Percentiles rank a stretch among this genome's conserved stretches.
Conservation (phyloP, 1,284 basidiomycete species). For the Ceratobasidium sp. region DNA sequence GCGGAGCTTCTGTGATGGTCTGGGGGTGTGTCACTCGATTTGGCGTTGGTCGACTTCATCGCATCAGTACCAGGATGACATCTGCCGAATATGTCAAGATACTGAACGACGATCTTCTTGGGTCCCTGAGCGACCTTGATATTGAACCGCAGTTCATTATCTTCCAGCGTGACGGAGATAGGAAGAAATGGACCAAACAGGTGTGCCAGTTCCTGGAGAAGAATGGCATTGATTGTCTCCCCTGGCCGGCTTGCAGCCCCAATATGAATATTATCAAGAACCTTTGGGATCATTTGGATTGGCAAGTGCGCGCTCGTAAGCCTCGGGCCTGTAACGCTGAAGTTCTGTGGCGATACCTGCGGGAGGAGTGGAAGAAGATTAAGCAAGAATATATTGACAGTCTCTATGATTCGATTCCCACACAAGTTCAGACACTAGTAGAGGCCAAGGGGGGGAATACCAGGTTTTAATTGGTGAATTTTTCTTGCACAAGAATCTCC, state of each 20-base stretch:
- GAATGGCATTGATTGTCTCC: slow-evolving; percentile 54
- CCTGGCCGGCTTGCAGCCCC: slow-evolving; percentile 58
- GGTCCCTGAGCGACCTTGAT: slow-evolving; percentile 25
- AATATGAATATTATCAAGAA: slow-evolving; percentile 61
- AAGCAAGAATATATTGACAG: slow-evolving; percentile 46
- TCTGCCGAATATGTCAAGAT: slow-evolving; percentile 37
- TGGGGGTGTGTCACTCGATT: slow-evolving; percentile 45
- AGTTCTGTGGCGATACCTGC: slow-evolving; percentile 54
- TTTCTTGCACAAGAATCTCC: background rate
- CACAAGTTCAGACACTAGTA: slow-evolving; percentile 49
- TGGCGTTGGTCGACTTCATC: slow-evolving; percentile 34
- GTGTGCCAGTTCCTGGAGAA: slow-evolving; percentile 56
- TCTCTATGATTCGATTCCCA: slow-evolving; percentile 51
- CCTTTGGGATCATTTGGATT: slow-evolving; percentile 57
- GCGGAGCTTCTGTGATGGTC: slow-evolving; percentile 46
- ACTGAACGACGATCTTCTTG: slow-evolving; percentile 29
- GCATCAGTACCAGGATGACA: slow-evolving; percentile 34
- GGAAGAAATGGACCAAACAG: slow-evolving; percentile 56
- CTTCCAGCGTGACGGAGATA: slow-evolving; percentile 60
- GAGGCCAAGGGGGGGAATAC: slow-evolving; percentile 52
- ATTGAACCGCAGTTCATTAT: slow-evolving; percentile 38
- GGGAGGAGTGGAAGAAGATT: slow-evolving; percentile 52
- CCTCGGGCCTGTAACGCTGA: slow-evolving; percentile 52
- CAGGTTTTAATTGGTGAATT: slow-evolving; percentile 50
- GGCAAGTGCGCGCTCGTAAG: slow-evolving; percentile 45